Percentiles rank a stretch among this genome's conserved stretches.
These are phyloP conservation scores for Scedosporium minutisporum DNA, from an alignment of 2,329 filamentous ascomycete species.

Conservation along the genomic window DNA sequence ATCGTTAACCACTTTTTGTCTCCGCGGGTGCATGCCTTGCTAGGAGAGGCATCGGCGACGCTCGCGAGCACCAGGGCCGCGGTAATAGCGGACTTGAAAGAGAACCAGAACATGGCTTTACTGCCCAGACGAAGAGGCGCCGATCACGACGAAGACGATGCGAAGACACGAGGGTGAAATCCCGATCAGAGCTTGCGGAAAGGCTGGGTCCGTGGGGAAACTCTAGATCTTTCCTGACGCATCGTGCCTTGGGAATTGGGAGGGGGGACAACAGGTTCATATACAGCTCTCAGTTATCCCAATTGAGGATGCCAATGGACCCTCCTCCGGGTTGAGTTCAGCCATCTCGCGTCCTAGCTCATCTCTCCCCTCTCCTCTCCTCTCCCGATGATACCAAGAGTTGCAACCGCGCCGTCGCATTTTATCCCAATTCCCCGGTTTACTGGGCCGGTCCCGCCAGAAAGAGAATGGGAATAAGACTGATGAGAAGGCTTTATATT, in stretches of 20 bases:
- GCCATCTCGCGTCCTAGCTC: background rate
- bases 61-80: background rate
- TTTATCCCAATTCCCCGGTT: conserved; percentile 1
- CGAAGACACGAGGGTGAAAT: too few relatives aligned
- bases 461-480: too few relatives aligned
- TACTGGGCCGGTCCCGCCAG: background rate
- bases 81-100: background rate
- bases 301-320: too few relatives aligned
- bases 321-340: background rate
- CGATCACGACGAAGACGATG: too few relatives aligned
- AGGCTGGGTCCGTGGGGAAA: too few relatives aligned
- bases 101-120: conserved; percentile 1
- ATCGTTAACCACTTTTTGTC: conserved; percentile 47
- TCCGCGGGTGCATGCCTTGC: conserved; percentile 3
- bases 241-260: too few relatives aligned
- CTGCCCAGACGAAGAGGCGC: too few relatives aligned
- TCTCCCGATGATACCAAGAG: background rate
- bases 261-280: too few relatives aligned
- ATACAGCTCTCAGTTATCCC: too few relatives aligned
- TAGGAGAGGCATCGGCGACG: background rate
- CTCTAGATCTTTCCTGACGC: too few relatives aligned
- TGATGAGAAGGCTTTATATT: background rate
- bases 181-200: too few relatives aligned
- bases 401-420: conserved; percentile 1
- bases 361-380: background rate